A percentile compares a stretch with the other conserved stretches of the same genome.
phyloP scores from a whole-genome alignment of 495 filamentous ascomycete species.

The Penicillium coffeae region DNA sequence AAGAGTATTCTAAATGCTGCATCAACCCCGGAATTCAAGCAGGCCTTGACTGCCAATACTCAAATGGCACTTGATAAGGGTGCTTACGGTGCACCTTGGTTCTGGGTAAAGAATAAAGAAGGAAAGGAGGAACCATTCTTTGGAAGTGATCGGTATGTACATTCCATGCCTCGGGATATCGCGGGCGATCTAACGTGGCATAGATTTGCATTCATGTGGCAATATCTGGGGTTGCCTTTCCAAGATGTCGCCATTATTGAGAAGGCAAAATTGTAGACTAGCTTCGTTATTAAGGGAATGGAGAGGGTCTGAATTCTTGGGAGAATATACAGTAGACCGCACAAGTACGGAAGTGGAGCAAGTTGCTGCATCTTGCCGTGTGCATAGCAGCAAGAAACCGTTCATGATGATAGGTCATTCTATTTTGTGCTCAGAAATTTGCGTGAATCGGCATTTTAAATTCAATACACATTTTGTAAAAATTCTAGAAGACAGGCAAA shows the following conservation, averaged over 20 bases:
- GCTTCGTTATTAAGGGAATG: no score
- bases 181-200: constrained; percentile 2
- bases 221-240: constrained; percentile 35
- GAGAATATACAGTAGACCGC: no score
- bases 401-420: no score
- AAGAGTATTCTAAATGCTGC: constrained; percentile 50
- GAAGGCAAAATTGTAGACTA: constrained; percentile 16
- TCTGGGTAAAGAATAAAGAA: constrained; percentile 60
- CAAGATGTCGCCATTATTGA: constrained; percentile 27
- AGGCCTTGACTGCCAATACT: constrained; percentile 54
- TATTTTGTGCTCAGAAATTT: no score
- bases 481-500: no score
- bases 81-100: constrained; percentile 73
- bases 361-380: no score
- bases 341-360: no score
- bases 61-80: constrained; percentile 55
- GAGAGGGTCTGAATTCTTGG: no score
- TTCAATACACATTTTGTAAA: no score
- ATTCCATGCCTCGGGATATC: constrained; percentile 16
- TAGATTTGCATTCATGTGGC: constrained; percentile 40
- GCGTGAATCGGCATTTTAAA: no score
- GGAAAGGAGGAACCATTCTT: constrained; percentile 67
- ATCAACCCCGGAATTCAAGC: constrained; percentile 51
- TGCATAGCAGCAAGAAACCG: no score
- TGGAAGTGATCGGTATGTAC: constrained; percentile 63